phyloP scores from a whole-genome alignment of 257 asterid genomes.

The Ilex asprella region DNA sequence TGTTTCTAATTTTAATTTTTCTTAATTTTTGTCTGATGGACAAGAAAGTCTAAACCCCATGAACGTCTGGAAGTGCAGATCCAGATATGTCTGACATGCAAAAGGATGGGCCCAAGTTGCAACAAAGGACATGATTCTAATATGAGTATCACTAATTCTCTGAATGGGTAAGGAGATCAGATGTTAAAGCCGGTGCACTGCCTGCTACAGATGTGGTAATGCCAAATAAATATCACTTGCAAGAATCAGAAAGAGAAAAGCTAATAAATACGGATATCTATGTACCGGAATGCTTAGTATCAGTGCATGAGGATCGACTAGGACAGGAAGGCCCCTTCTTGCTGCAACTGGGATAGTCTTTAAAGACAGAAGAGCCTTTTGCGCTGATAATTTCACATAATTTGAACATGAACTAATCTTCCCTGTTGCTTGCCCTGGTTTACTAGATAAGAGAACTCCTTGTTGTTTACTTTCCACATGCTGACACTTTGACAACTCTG shows the following conservation, averaged over 20 bases:
- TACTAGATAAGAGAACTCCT: slow-evolving; percentile 9
- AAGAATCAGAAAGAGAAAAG: not conserved
- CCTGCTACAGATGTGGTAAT: too few relatives aligned
- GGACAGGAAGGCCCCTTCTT: slow-evolving; percentile 72
- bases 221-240: too few relatives aligned
- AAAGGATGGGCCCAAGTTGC: too few relatives aligned
- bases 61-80: too few relatives aligned
- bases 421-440: slow-evolving; percentile 5
- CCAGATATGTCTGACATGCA: too few relatives aligned
- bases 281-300: slow-evolving; percentile 73
- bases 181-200: too few relatives aligned
- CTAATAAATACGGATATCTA: slow-evolving; percentile 9
- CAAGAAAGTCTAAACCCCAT: too few relatives aligned
- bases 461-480: slow-evolving; percentile 14
- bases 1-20: too few relatives aligned
- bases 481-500: slow-evolving; percentile 34
- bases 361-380: slow-evolving; percentile 42
- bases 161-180: too few relatives aligned
- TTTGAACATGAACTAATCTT: slow-evolving; percentile 26
- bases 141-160: too few relatives aligned
- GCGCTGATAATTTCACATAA: slow-evolving; percentile 48
- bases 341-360: slow-evolving; percentile 76
- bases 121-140: too few relatives aligned
- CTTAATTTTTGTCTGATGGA: too few relatives aligned
- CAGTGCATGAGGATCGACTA: slow-evolving; percentile 56